Conservation (phyloP, 2,329 filamentous ascomycete species). For the Trichoderma atroviride region DNA sequence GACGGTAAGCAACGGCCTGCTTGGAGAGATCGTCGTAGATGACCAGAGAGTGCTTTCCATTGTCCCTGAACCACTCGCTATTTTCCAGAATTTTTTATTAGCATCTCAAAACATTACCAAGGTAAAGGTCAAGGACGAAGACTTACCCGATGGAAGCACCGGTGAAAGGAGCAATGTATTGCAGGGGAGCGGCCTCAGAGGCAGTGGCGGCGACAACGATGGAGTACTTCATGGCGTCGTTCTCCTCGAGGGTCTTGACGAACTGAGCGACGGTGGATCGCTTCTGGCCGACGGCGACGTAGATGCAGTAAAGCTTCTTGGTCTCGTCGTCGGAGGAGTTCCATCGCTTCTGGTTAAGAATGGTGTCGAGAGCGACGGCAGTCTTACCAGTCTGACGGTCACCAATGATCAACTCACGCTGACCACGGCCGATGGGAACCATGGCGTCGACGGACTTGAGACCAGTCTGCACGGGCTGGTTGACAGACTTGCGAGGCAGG, state of each 20-base stretch:
- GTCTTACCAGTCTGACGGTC: conserved; percentile 99
- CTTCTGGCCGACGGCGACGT: conserved; percentile 99
- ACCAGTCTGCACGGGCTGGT: conserved; percentile 98
- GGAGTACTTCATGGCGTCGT: conserved; percentile 98
- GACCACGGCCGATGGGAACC: conserved; percentile 99
- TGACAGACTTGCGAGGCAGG: conserved; percentile 94
- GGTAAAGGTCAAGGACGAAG: too few species aligned
- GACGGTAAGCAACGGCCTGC: conserved; percentile 97
- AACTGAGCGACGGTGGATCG: conserved; percentile 98
- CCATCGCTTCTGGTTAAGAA: conserved; percentile 99
- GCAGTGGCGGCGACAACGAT: conserved; percentile 94
- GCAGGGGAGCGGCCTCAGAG: conserved; percentile 92
- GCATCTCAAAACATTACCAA: conserved; percentile 42
- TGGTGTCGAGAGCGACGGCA: conserved; percentile 95
- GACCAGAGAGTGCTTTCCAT: conserved; percentile 84
- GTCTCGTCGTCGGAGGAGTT: conserved; percentile 83
- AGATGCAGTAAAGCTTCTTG: conserved; percentile 99
- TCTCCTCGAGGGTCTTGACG: conserved; percentile 99
- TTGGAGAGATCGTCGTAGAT: conserved; percentile 96
- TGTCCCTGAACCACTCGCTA: conserved; percentile 75
- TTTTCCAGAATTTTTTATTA: too few species aligned
- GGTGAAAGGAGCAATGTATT: conserved; percentile 94
- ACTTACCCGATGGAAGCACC: conserved; percentile 47
- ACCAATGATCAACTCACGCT: conserved; percentile 99
- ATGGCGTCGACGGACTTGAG: conserved; percentile 99